Evolutionary conservation across 495 filamentous ascomycete species (phyloP), one percentile per base, ranked within the genome.

Genomic region (Aspergillus ostianus): DNA sequence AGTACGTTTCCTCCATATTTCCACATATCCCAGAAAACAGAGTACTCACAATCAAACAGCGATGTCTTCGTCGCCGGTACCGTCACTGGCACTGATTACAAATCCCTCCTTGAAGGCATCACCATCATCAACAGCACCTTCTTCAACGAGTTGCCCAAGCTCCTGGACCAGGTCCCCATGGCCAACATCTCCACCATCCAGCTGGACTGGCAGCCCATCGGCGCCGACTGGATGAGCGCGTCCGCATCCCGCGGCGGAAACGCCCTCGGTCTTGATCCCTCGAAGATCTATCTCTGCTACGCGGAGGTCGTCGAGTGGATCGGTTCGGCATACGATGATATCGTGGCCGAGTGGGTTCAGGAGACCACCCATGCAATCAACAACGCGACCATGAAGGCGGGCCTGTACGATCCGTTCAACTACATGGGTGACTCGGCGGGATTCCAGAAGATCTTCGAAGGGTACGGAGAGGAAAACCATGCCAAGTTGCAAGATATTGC

Each of bases 141-240:
- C 70, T 71, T 70, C 65, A 53, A 47, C 46, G 56, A 68, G 53
- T 67, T 75, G 17, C 72, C 72, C 44, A 65, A 67, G 46, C 64
- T 75, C 7, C 67, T 69, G 57, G 58, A 49, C 4, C 65, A 73
- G 36, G 57, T 75, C 52, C 70, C 72, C 21, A 18, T 56, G 17
- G 61, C 63, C 58, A 69, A 73, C 56, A 70, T 73, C 65, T 69
- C 66, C 60, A 72, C 62, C 57, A 73, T 75, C 55, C 64, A 73
- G 56, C 61, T 81, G 10, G 74, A 74, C 57, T 71, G 78, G 56
- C 79, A 82, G 62, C 80, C 80, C 17, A 74, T 84, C 53, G 78
- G 79, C 23, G 64, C 73, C 19, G 58, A 64, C 45, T 73, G 76
- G 67, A 72, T 76, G 54, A 53, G 69, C 57, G 70, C 72, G 12